Percentiles rank a stretch among this genome's conserved stretches.
Conservation (phyloP, 345 rosid species). For the Cardamine occulta region DNA sequence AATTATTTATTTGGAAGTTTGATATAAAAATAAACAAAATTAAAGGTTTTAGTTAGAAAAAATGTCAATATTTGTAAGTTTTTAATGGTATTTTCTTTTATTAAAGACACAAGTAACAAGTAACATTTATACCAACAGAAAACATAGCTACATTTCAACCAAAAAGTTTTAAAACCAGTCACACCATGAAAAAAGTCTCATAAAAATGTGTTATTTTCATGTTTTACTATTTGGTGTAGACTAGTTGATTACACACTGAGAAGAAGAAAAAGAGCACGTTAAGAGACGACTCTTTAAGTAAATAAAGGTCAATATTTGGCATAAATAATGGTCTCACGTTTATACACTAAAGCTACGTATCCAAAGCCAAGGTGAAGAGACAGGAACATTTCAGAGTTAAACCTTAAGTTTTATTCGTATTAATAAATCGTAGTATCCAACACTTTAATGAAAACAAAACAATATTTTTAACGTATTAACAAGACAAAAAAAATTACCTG, state of each 20-base stretch:
- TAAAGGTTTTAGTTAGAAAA: too few species aligned
- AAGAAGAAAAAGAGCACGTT: not conserved
- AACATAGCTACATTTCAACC: not conserved
- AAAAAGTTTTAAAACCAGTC: not conserved
- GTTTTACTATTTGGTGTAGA: not conserved
- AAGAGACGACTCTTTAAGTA: not conserved
- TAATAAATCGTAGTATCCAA: not conserved
- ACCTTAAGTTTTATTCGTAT: not conserved
- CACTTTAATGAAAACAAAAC: not conserved
- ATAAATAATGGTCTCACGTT: slow-evolving; percentile 15
- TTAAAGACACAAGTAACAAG: not conserved
- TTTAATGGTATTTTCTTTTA: too few species aligned
- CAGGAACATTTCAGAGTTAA: not conserved
- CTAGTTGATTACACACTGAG: not conserved
- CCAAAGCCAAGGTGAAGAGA: not conserved
- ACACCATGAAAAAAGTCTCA: not conserved
- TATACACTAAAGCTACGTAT: slow-evolving; percentile 7
- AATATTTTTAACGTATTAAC: not conserved
- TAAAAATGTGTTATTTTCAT: not conserved
- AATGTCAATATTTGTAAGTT: too few species aligned
- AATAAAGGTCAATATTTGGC: not conserved
- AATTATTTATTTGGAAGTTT: too few species aligned
- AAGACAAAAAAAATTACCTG: not conserved
- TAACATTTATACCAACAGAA: not conserved
- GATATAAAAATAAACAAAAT: too few species aligned